phyloP scores from a whole-genome alignment of 768 basidiomycete species.

The Mycena alexandri region DNA sequence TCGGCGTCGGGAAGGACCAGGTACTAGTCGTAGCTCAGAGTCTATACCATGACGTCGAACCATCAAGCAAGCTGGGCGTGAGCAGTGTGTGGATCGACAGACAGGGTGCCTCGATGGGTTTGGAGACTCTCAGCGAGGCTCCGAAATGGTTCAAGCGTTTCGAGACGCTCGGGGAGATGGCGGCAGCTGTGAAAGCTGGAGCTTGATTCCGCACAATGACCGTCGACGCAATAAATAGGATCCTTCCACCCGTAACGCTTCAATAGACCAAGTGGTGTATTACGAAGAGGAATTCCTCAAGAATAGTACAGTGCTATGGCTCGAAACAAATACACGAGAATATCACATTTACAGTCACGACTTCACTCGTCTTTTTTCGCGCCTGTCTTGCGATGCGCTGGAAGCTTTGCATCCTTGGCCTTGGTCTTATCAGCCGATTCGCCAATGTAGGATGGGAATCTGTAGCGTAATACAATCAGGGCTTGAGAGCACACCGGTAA shows the following conservation, averaged over 20 bases:
- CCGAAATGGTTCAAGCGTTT: slow-evolving; percentile 66
- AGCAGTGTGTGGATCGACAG: slow-evolving; percentile 77
- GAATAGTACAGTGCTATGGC: neutral
- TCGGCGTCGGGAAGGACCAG: slow-evolving; percentile 56
- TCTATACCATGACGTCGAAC: slow-evolving; percentile 73
- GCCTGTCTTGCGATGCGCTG: slow-evolving; percentile 50
- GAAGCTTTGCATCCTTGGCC: slow-evolving; percentile 69
- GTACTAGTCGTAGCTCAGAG: slow-evolving; percentile 80
- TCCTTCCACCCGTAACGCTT: too few relatives aligned
- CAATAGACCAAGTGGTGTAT: slow-evolving; percentile 51
- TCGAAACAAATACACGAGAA: neutral
- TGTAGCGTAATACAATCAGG: slow-evolving; percentile 36
- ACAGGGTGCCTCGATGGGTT: slow-evolving; percentile 59
- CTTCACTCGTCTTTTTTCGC: slow-evolving; percentile 29
- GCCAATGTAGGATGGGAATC: slow-evolving; percentile 68
- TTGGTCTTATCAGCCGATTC: slow-evolving; percentile 64
- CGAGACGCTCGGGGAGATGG: slow-evolving; percentile 71
- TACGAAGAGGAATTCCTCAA: slow-evolving; percentile 31
- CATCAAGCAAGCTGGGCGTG: slow-evolving; percentile 69
- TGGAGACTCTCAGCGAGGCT: slow-evolving; percentile 46
- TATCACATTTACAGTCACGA: too few relatives aligned
- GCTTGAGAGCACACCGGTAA: neutral
- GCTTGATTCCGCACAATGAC: neutral
- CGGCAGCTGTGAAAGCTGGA: slow-evolving; percentile 62
- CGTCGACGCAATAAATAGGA: neutral